Base-by-base conservation (phyloP, 352 stramenopile species). In the Aphanomyces stellatus region DNA sequence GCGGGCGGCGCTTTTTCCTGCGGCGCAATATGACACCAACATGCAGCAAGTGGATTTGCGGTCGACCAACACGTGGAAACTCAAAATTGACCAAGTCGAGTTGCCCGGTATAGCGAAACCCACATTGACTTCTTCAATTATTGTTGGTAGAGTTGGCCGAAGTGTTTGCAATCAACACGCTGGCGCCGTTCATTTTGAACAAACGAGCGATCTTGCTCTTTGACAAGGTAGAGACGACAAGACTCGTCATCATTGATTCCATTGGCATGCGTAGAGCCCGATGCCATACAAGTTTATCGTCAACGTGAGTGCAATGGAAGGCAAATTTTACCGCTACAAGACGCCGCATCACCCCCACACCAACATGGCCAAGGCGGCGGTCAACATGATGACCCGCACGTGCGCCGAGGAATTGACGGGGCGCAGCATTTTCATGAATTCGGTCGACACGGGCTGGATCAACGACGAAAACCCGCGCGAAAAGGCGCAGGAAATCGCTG, bases 291-390 rank as follows among this genome's bases (percentile, higher is more conserved):
- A 76, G 37, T 89, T 87, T 62, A 97, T 98, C 62, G 89, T 98
- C 62, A 98, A 98, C 69, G 96, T 99, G 24, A 98, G 88, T 33
- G 95, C 96, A 34, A 99, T 98, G 96, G 96, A 99, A 71, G 96
- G 96, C 53, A 99, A 99, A 74, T 99, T 99, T 71, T 98, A 98
- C 74, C 80, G 96, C 24, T 96, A 97, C 81, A 99, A 99, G 81
- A 98, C 95, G 71, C 79, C 91, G 6, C 97, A 98, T 76, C 95
- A 99, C 71, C 94, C 95, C 51, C 96, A 99, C 75, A 98, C 96
- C 22, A 99, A 99, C 83, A 98, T 98, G 89, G 94, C 94, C 46
- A 98, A 98, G 72, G 91, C 92, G n/a, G 93, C 93, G 0, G 84
- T 96, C 42, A 98, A 98, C 72, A 98, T 98, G 94, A 92, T 98